Evolutionary conservation across 306 rosid species (phyloP).

Genomic region (Cucurbita ficifolia): DNA sequence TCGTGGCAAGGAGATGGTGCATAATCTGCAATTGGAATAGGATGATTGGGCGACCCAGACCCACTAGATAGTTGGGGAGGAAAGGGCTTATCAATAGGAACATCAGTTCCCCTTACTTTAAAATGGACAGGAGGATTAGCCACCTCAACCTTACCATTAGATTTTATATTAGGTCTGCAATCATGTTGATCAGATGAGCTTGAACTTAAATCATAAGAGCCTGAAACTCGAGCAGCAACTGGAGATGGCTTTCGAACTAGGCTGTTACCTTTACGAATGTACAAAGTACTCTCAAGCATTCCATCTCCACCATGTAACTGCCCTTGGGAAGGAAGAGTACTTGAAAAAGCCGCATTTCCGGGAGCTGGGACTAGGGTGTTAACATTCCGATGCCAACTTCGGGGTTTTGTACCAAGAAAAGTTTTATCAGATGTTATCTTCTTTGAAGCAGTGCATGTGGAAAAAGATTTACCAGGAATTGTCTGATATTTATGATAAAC

Average conservation of each 20-base stretch:
- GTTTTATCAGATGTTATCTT: constrained; percentile 20
- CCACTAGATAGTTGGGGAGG: constrained; percentile 22
- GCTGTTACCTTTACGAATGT: constrained; percentile 91
- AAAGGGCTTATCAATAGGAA: constrained; percentile 29
- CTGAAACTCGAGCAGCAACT: constrained; percentile 33
- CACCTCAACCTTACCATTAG: constrained; percentile 26
- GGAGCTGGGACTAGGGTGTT: constrained; percentile 18
- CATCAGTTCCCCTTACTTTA: constrained; percentile 20
- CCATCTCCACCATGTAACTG: constrained; percentile 30
- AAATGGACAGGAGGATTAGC: constrained; percentile 16
- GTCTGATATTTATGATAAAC: constrained; percentile 15
- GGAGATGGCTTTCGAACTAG: constrained; percentile 54
- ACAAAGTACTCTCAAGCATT: constrained; percentile 45
- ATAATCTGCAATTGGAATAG: constrained; percentile 20
- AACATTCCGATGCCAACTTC: constrained; percentile 57
- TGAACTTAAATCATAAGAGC: constrained; percentile 17
- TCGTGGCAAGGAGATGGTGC: constrained; percentile 27
- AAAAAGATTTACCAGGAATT: constrained; percentile 22
- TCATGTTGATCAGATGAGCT: constrained; percentile 31
- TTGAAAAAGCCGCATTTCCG: constrained; percentile 23
- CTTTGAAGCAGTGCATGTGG: constrained; percentile 20
- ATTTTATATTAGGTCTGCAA: constrained; percentile 20
- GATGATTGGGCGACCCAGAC: constrained; percentile 3
- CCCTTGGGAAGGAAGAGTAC: constrained; percentile 30
- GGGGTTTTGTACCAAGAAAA: constrained; percentile 27